Base-by-base conservation (phyloP, 306 rosid genomes). In the Trifolium pratense region DNA sequence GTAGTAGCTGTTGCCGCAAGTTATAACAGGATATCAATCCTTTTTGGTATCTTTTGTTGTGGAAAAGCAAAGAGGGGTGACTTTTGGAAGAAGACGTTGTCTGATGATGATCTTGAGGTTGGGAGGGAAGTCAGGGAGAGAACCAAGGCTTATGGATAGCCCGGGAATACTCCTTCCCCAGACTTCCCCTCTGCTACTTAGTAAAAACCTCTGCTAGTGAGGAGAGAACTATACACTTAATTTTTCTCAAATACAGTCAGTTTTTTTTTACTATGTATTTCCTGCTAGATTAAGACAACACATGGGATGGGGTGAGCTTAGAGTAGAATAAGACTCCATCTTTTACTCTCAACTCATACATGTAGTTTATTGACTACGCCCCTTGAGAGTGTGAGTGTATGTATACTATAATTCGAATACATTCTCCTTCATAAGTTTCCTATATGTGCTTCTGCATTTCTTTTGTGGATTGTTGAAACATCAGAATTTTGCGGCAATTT, bases 391-490 rank as follows among this genome's bases (percentile, higher is more conserved):
- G 56, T 49, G 76, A 36, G 32, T 16, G 46, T 15, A 17, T 79
- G 71, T 66, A 52, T 66, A 40, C 43, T 64, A 43, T 62, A 26
- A 32, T 56, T 64, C 45, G 4, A 6, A 59, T 59, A 17, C 45
- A 11, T 60, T 69, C 5, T 43, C 53, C 39, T 39, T 32, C 15
- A 9, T 5, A 2, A 5, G 25, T 62, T 62, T 62, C 32, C 16
- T 37, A 61, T 56, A 7, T 18, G 9, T 49, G 34, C 37, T 64
- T 60, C 67, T 61, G 68, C 32, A 66, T 55, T 43, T 17, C 32
- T 62, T 62, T 78, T 26, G 23, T 62, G 52, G 42, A 69, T 57
- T 4, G 23, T 63, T 26, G 55, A 58, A 75, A 63, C 62, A 40
- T 58, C 42, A 17, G 34, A 42, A 48, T 65, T 5, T 37, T 46